Evolutionary conservation across 768 basidiomycete species (phyloP), one percentile per base, ranked within the genome.

Genomic region (Lentinula detonsa): DNA sequence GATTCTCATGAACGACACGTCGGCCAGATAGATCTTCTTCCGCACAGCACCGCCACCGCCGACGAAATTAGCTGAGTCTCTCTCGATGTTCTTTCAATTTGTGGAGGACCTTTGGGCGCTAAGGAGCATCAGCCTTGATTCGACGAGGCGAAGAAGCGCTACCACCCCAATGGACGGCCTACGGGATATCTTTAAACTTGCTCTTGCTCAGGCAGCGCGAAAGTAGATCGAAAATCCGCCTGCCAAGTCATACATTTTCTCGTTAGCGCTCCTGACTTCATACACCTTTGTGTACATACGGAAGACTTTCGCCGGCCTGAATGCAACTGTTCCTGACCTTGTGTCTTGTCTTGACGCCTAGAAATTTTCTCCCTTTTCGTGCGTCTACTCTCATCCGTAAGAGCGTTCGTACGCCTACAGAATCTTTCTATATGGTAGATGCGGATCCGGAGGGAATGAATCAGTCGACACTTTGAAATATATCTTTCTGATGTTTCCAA

Each of bases 121-220:
- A 21, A 1, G 9, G 45, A 23, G 2, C 37, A 59, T 13, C 5
- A 33, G 16, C 10, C 11, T 8, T 16, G 49, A 28, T 33, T 59
- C 18, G 33, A 59, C 7, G 21, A 50, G 5, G 37, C 57, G 23
- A 33, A 31, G 31, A 46, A 35, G 33, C 57, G 43, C 2, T 59
- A 48, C 33, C 57, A 59, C 46, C 57, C 57, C 5, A 35, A 49
- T 33, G 45, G 57, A 23, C 49, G 46, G 57, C 33, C 57, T n/a
- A 45, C 57, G n/a, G 49, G 39, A n/a, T n/a, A 37, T 4, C 21
- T 59, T 13, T n/a, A 10, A 45, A 59, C 16, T 11, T n/a, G 42
- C 49, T 1, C 13, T 56, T 8, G 35, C n/a, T n/a, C n/a, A n/a
- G n/a, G n/a, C n/a, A n/a, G n/a, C 48, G 40, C 57, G 57, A 59